phyloP scores from a whole-genome alignment of 352 stramenopile species.

The Globisporangium lucens region DNA sequence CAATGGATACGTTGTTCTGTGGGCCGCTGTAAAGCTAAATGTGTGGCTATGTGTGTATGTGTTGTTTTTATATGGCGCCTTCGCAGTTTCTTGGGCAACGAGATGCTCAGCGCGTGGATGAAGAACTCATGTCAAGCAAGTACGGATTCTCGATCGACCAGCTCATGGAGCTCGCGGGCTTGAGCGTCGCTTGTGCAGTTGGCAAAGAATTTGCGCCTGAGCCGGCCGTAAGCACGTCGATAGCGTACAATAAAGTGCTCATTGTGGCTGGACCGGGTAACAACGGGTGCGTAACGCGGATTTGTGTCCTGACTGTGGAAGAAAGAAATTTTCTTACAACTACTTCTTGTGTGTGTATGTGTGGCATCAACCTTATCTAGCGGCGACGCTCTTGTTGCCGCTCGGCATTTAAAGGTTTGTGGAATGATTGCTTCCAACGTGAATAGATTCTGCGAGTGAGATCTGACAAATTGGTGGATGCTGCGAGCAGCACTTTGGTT shows the following conservation, averaged over 20 bases:
- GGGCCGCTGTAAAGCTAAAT: not conserved
- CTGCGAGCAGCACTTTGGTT: constrained; percentile 91
- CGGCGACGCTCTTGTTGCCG: constrained; percentile 97
- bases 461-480: not conserved
- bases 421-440: not conserved
- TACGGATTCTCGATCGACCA: constrained; percentile 94
- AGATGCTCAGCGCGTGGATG: constrained; percentile 83
- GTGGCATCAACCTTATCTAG: constrained; percentile 19
- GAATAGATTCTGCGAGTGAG: not conserved
- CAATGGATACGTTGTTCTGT: not conserved
- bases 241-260: constrained; percentile 64
- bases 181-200: constrained; percentile 93
- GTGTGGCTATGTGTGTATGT: not conserved
- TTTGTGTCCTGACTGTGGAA: not conserved
- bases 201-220: constrained; percentile 54
- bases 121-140: constrained; percentile 85
- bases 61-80: not conserved
- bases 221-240: not conserved
- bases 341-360: not conserved
- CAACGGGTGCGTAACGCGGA: constrained; percentile 83
- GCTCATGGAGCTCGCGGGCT: constrained; percentile 98
- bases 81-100: constrained; percentile 63
- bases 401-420: constrained; percentile 92
- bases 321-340: not conserved
- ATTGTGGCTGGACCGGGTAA: constrained; percentile 97